Percentiles rank a stretch among this genome's conserved stretches.
Evolutionary conservation across 306 rosid species (phyloP).

Genomic region (Senna siamea): DNA sequence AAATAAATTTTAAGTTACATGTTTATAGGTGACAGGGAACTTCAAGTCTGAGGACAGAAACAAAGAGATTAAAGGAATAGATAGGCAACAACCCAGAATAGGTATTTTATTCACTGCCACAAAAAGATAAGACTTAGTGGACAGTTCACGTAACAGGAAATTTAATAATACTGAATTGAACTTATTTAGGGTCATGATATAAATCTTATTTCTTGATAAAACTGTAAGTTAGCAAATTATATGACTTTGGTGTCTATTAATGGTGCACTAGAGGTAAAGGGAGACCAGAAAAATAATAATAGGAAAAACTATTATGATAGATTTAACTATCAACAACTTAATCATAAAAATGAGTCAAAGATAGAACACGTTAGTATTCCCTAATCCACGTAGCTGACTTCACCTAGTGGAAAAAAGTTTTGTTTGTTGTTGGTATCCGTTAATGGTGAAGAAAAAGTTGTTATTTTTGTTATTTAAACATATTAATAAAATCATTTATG

Average conservation of each 20-base stretch:
- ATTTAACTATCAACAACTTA: no score
- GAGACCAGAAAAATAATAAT: no score
- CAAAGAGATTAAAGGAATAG: background rate
- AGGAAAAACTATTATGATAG: no score
- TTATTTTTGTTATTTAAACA: background rate
- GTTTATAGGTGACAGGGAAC: background rate
- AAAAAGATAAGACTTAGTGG: background rate
- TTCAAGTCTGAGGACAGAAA: background rate
- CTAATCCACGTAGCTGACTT: no score
- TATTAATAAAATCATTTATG: conserved; percentile 5
- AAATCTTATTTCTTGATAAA: conserved; percentile 4
- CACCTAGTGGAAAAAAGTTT: no score
- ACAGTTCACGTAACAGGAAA: background rate
- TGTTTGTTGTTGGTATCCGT: no score
- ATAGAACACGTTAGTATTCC: no score
- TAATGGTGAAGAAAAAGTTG: background rate
- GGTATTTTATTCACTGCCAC: background rate
- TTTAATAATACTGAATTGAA: background rate
- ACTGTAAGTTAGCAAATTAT: background rate
- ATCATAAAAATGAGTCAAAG: no score
- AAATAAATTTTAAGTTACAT: background rate
- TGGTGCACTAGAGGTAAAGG: no score
- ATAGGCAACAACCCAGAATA: background rate
- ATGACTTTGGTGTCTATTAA: background rate
- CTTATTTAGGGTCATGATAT: background rate